Conservation (phyloP, 768 basidiomycete species). For the Fomitopsis pulvina region DNA sequence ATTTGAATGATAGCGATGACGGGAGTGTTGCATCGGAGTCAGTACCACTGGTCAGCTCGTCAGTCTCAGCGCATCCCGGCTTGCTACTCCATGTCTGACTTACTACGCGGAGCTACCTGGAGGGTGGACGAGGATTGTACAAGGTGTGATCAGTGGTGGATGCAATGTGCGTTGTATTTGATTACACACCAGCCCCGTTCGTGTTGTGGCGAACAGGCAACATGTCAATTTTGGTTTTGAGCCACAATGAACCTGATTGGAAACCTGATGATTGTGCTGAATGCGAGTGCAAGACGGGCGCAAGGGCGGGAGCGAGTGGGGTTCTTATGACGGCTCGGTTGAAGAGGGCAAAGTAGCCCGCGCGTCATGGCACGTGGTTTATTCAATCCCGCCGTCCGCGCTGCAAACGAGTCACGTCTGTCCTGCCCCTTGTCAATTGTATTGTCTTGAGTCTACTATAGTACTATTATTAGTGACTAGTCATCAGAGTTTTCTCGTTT, state of each 20-base stretch:
- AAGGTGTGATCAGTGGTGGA: background rate
- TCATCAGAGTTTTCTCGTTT: too few relatives aligned
- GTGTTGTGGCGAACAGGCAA: constrained; percentile 7
- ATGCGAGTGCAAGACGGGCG: background rate
- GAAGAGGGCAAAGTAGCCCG: background rate
- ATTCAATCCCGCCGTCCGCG: background rate
- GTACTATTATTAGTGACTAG: too few relatives aligned
- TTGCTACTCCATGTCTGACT: background rate
- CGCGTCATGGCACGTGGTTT: constrained; percentile 18
- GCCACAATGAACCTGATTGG: background rate
- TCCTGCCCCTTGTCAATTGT: background rate
- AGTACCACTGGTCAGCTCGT: background rate
- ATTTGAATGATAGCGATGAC: constrained; percentile 28
- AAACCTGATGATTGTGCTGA: background rate
- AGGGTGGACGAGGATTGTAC: background rate
- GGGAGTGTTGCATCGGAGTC: constrained; percentile 9
- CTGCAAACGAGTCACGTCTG: background rate
- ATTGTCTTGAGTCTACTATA: too few relatives aligned
- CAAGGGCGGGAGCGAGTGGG: background rate
- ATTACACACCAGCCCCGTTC: constrained; percentile 1
- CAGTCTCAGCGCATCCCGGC: background rate
- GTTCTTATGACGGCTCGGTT: constrained; percentile 1
- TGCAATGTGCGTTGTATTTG: background rate
- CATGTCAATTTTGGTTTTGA: constrained; percentile 1
- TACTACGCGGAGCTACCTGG: background rate